Evolutionary conservation across 78 protist genomes (phyloP).

Genomic region (Planoprotostelium fungivorum): DNA sequence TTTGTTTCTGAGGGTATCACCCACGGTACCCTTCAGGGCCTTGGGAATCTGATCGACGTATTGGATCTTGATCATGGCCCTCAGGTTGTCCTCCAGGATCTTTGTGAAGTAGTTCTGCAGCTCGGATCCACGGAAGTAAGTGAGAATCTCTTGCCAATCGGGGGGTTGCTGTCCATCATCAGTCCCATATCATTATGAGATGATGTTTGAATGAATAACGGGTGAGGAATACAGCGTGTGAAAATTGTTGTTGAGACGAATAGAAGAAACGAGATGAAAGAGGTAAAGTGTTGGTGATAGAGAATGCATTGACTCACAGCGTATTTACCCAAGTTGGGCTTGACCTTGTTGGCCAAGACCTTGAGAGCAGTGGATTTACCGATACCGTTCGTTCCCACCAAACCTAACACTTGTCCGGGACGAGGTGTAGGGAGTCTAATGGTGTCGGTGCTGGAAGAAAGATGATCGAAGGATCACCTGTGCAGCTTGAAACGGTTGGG

Average conservation of each 20-base stretch:
- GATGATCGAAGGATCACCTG: neutral
- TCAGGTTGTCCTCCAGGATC: slow-evolving; percentile 85
- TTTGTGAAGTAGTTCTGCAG: slow-evolving; percentile 95
- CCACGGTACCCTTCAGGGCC: slow-evolving; percentile 89
- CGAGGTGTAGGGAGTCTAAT: slow-evolving; percentile 95
- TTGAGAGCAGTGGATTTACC: slow-evolving; percentile 99
- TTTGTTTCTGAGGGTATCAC: slow-evolving; percentile 55
- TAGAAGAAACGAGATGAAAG: too few relatives aligned
- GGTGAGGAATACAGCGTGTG: neutral
- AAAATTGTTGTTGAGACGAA: neutral
- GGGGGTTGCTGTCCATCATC: slow-evolving; percentile 54
- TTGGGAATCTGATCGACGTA: slow-evolving; percentile 97
- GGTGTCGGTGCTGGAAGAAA: neutral
- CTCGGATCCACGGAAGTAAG: slow-evolving; percentile 97
- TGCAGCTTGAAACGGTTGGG: slow-evolving; percentile 99
- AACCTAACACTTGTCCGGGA: slow-evolving; percentile 99
- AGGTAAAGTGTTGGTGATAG: too few relatives aligned
- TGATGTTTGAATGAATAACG: neutral
- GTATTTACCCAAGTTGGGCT: slow-evolving; percentile 98
- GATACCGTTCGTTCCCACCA: slow-evolving; percentile 99
- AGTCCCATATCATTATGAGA: neutral
- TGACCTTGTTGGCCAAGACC: slow-evolving; percentile 94
- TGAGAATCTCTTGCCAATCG: slow-evolving; percentile 97
- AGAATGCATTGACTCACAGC: slow-evolving; percentile 41
- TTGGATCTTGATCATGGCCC: slow-evolving; percentile 98